A percentile compares a stretch with the other conserved stretches of the same genome.
These are phyloP conservation scores for Trichosporon asahii DNA, from an alignment of 1,284 basidiomycete species.

Conservation along the genomic window DNA sequence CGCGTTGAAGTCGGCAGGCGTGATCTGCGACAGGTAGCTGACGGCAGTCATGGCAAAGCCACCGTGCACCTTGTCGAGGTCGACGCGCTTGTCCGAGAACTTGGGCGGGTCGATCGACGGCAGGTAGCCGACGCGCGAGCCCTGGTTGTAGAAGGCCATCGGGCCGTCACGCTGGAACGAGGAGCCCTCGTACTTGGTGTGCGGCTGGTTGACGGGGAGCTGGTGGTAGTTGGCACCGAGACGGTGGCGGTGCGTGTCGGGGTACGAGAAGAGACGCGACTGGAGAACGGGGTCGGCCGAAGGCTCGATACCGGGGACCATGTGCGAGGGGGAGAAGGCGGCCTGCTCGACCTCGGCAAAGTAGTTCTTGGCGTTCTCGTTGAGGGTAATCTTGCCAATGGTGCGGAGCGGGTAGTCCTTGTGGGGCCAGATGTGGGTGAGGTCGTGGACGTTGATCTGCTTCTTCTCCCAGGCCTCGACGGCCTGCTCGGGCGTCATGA, in stretches of 20 bases:
- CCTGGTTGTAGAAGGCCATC: conserved; percentile 70
- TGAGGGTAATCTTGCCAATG: conserved; percentile 78
- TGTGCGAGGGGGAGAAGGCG: conserved; percentile 64
- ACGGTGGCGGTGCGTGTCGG: conserved; percentile 84
- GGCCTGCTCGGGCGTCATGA: conserved; percentile 82
- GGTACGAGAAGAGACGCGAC: conserved; percentile 89
- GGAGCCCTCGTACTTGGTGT: conserved; percentile 59
- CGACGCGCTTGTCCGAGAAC: conserved; percentile 36
- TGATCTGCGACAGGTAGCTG: conserved; percentile 70
- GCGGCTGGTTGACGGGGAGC: conserved; percentile 78
- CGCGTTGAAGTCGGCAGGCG: conserved; percentile 85
- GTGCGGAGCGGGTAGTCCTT: conserved; percentile 77
- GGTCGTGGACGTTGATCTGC: conserved; percentile 61
- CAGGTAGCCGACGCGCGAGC: conserved; percentile 79
- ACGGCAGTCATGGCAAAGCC: conserved; percentile 68
- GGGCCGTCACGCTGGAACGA: conserved; percentile 70
- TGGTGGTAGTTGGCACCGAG: conserved; percentile 71
- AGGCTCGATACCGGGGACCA: conserved; percentile 80
- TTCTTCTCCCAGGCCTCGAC: conserved; percentile 65
- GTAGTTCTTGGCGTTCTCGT: conserved; percentile 67
- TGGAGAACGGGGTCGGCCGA: conserved; percentile 87
- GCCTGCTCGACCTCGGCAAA: conserved; percentile 73
- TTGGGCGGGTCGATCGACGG: conserved; percentile 59
- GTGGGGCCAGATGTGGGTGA: conserved; percentile 88
- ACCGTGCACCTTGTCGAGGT: conserved; percentile 60